Evolutionary conservation across 83 land plant genomes (phyloP).

Genomic region (Picea abies): DNA sequence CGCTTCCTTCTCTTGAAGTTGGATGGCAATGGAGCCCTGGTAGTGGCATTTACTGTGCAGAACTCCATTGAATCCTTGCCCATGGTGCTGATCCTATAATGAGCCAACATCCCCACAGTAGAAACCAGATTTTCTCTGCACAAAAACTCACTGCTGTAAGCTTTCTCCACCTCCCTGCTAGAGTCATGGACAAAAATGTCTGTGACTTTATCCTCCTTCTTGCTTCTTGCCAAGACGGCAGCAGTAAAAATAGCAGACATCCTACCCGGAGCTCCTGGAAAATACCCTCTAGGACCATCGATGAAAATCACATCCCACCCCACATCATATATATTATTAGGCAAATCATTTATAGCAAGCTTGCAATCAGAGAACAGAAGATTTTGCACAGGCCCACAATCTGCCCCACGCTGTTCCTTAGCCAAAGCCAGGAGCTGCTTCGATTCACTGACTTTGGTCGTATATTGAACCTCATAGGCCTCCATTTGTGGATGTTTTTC

Average conservation of each 20-base stretch:
- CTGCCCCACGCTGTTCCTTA: constrained; percentile 17
- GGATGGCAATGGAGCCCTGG: constrained; percentile 5
- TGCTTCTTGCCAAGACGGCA: constrained; percentile 54
- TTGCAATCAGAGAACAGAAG: constrained; percentile 64
- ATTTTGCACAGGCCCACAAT: constrained; percentile 64
- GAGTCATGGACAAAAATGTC: constrained; percentile 67
- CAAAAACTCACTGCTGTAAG: constrained; percentile 53
- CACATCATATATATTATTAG: constrained; percentile 50
- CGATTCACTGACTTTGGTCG: constrained; percentile 48
- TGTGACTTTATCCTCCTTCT: constrained; percentile 16
- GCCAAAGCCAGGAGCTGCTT: constrained; percentile 22
- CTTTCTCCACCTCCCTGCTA: constrained; percentile 48
- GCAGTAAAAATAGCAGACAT: constrained; percentile 66
- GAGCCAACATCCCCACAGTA: constrained; percentile 27
- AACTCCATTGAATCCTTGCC: constrained; percentile 13
- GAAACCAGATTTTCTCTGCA: constrained; percentile 48
- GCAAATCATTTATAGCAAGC: constrained; percentile 53
- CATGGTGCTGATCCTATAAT: constrained; percentile 33
- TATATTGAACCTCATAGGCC: constrained; percentile 60
- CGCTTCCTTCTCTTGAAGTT: background rate
- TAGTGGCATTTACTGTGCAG: constrained; percentile 11
- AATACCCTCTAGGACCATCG: constrained; percentile 62
- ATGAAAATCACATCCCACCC: constrained; percentile 64
- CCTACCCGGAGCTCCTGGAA: constrained; percentile 54
- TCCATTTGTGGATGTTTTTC: constrained; percentile 39